Evolutionary conservation across 225 moss, liverwort and hornwort species (phyloP).

Genomic region (Straminergon stramineum): DNA sequence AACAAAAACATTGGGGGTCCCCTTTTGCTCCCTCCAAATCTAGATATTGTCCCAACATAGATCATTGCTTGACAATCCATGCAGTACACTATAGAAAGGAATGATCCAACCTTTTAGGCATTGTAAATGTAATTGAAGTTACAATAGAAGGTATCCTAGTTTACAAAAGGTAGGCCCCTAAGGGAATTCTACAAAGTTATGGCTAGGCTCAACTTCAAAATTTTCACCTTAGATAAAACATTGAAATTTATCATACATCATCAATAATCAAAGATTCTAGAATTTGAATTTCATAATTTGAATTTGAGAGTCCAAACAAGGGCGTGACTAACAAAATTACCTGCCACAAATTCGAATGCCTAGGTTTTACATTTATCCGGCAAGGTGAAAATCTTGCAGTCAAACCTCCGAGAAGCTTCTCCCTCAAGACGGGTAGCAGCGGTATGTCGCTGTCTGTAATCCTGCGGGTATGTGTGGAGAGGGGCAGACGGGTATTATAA

Average conservation of each 20-base stretch:
- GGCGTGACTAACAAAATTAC: neutral
- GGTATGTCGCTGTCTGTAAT: neutral
- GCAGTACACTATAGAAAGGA: neutral
- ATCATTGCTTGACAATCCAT: no score
- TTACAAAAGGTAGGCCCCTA: accelerated
- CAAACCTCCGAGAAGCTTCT: neutral
- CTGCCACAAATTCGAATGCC: neutral
- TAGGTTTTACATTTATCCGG: no score
- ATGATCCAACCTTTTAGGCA: neutral
- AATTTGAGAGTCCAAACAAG: neutral
- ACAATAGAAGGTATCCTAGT: accelerated
- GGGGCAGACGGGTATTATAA: neutral
- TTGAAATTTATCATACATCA: neutral
- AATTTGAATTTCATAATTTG: neutral
- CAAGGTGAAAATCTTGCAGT: no score
- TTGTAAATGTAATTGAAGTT: neutral
- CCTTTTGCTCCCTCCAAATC: no score
- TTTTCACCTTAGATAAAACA: accelerated
- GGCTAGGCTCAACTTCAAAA: neutral
- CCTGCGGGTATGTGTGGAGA: neutral
- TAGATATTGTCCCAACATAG: accelerated
- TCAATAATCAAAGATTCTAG: neutral
- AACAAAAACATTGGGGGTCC: no score
- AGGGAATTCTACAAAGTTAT: neutral
- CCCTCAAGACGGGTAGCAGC: neutral